phyloP scores from a whole-genome alignment of 306 rosid genomes.

The Albizia julibrissin region DNA sequence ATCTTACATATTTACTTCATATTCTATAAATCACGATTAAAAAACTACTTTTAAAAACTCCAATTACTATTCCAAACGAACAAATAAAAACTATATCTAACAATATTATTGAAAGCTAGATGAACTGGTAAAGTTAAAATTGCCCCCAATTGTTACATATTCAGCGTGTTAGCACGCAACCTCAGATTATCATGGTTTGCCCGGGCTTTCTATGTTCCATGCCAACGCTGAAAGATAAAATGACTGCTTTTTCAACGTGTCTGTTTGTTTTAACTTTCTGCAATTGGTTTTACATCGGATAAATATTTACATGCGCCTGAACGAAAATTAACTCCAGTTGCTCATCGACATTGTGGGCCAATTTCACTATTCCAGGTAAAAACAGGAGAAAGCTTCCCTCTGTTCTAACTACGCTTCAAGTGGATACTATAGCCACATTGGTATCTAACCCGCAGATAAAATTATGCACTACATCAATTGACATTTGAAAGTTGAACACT shows the following conservation, averaged over 20 bases:
- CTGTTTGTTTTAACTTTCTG: too few species aligned
- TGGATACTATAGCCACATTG: constrained; percentile 1
- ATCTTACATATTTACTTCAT: too few species aligned
- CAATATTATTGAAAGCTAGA: too few species aligned
- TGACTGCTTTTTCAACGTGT: background rate
- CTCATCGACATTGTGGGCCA: constrained; percentile 8
- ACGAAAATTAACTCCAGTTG: constrained; percentile 9
- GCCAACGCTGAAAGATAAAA: background rate
- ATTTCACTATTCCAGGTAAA: background rate
- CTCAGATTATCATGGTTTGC: background rate
- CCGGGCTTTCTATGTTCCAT: background rate
- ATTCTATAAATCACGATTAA: too few species aligned
- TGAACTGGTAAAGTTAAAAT: background rate
- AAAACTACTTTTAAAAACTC: too few species aligned
- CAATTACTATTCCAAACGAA: too few species aligned
- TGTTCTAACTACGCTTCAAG: constrained; percentile 11
- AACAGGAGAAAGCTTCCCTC: constrained; percentile 17
- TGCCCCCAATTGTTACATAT: background rate
- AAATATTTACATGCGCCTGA: background rate
- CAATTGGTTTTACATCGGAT: background rate
- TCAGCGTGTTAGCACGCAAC: background rate
- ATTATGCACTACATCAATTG: constrained; percentile 23
- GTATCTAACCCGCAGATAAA: constrained; percentile 16
- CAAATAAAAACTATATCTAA: too few species aligned
- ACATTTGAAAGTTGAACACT: constrained; percentile 19